Evolutionary conservation across 129 eudicot genomes (phyloP).

Genomic region (Ambrosia artemisiifolia): DNA sequence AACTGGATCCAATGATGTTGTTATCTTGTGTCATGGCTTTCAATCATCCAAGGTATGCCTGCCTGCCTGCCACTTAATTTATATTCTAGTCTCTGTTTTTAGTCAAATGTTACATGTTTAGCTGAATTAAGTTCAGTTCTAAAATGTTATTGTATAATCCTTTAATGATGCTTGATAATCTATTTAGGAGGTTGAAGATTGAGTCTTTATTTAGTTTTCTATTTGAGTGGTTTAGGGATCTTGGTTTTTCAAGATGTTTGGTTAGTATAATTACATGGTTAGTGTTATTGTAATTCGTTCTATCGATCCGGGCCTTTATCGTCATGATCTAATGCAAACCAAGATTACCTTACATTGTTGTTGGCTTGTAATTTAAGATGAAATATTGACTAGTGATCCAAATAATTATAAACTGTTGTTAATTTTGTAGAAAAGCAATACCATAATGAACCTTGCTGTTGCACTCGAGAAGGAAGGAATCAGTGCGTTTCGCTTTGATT

Average conservation of each 20-base stretch:
- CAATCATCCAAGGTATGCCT: slow-evolving; percentile 55
- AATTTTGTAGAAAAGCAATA: slow-evolving; percentile 42
- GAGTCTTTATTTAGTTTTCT: no score
- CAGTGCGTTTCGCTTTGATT: slow-evolving; percentile 67
- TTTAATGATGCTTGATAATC: neutral
- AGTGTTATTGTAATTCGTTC: no score
- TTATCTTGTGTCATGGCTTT: slow-evolving; percentile 75
- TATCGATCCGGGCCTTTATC: neutral
- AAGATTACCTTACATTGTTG: neutral
- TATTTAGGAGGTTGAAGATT: no score
- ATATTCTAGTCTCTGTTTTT: neutral
- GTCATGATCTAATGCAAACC: neutral
- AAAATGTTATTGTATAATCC: neutral
- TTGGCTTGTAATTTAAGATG: neutral
- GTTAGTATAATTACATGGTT: no score
- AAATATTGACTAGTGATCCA: neutral
- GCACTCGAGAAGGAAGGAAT: slow-evolving; percentile 72
- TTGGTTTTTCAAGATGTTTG: no score
- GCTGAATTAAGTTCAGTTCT: neutral
- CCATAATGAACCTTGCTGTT: slow-evolving; percentile 41
- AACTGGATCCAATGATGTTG: slow-evolving; percentile 60
- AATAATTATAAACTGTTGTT: neutral
- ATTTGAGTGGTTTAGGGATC: no score
- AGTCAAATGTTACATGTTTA: neutral
- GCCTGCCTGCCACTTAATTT: neutral